Evolutionary conservation across 495 filamentous ascomycete genomes (phyloP).

Genomic region (Cetradonia linearis): DNA sequence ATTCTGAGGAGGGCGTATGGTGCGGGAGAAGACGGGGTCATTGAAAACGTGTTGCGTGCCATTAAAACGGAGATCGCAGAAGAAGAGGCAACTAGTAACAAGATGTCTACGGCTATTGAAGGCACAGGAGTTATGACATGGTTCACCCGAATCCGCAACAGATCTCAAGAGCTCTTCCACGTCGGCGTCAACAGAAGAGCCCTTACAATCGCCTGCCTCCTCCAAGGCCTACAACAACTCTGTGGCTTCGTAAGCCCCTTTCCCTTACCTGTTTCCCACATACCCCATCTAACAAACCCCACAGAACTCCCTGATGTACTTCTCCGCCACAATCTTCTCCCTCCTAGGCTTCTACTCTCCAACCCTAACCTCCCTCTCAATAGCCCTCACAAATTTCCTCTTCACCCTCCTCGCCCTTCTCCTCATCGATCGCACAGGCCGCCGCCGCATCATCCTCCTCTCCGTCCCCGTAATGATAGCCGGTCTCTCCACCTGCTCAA

Average conservation of each 20-base stretch:
- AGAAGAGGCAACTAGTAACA: constrained; percentile 37
- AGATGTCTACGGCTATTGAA: constrained; percentile 23
- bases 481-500: constrained; percentile 55
- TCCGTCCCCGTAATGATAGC: constrained; percentile 78
- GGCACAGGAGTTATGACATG: constrained; percentile 20
- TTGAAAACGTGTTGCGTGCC: constrained; percentile 45
- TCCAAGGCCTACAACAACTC: constrained; percentile 82
- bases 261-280: not conserved
- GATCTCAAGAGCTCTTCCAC: constrained; percentile 45
- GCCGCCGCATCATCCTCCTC: constrained; percentile 68
- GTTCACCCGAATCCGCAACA: constrained; percentile 26
- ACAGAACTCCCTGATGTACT: constrained; percentile 90
- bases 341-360: constrained; percentile 70
- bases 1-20: constrained; percentile 58
- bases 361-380: constrained; percentile 68
- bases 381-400: constrained; percentile 74
- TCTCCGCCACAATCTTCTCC: constrained; percentile 81
- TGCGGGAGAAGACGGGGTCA: constrained; percentile 34
- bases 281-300: not conserved
- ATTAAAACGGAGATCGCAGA: constrained; percentile 67
- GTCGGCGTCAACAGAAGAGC: constrained; percentile 64
- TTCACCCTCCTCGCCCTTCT: constrained; percentile 69
- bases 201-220: constrained; percentile 69
- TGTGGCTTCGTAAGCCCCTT: constrained; percentile 61
- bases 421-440: constrained; percentile 70